phyloP scores from a whole-genome alignment of 306 rosid species.

The Dryas drummondii region DNA sequence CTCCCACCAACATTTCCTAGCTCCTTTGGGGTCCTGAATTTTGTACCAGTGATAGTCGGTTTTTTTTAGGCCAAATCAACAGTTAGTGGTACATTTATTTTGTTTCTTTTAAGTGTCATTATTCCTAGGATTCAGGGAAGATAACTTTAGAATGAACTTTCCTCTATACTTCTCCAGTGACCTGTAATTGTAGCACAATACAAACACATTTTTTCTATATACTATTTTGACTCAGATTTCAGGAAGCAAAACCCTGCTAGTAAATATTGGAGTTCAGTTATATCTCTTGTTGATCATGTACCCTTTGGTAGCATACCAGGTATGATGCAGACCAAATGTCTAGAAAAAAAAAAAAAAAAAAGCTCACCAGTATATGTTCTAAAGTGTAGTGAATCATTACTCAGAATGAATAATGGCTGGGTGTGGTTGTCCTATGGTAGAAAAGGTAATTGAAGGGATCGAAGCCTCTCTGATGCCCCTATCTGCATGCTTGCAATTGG shows the following conservation, averaged over 20 bases:
- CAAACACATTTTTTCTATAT: not conserved
- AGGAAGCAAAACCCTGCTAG: not conserved
- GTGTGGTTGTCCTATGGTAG: too few relatives aligned
- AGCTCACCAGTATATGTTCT: too few relatives aligned
- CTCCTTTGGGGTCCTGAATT: not conserved
- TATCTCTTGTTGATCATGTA: not conserved
- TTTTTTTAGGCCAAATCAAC: not conserved
- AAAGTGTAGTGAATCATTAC: too few relatives aligned
- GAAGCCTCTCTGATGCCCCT: too few relatives aligned
- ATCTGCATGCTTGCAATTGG: too few relatives aligned
- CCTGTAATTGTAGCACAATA: not conserved
- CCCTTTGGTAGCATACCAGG: not conserved
- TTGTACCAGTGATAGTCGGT: not conserved
- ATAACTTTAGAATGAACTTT: not conserved
- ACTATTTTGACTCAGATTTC: not conserved
- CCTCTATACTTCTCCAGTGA: not conserved
- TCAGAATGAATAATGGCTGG: too few relatives aligned
- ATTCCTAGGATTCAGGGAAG: not conserved
- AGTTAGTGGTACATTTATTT: too few relatives aligned
- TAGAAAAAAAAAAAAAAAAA: too few relatives aligned
- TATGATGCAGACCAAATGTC: too few relatives aligned
- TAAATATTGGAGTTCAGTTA: not conserved
- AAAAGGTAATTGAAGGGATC: too few relatives aligned
- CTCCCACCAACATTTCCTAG: not conserved
- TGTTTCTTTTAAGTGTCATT: too few relatives aligned